These are phyloP conservation scores for Zygosaccharomyces rouxii DNA, from an alignment of 805 yeast species.

Conservation along the genomic window DNA sequence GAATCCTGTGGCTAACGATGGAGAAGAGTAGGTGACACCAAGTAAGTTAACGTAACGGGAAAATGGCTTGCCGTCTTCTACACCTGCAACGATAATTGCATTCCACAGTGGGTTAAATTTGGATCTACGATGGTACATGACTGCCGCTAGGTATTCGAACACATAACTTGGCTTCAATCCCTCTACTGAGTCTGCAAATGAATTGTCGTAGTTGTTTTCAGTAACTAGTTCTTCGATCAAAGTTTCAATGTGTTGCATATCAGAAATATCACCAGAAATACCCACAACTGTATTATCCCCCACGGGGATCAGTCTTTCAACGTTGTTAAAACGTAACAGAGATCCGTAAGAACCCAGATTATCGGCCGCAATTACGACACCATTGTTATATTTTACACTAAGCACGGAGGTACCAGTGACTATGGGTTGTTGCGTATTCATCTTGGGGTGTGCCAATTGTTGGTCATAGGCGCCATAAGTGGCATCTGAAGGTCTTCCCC, in stretches of 20 bases:
- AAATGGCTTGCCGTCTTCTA: slow-evolving; percentile 66
- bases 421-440: slow-evolving; percentile 90
- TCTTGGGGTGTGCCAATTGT: slow-evolving; percentile 70
- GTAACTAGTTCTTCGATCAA: slow-evolving; percentile 72
- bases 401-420: slow-evolving; percentile 96
- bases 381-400: slow-evolving; percentile 84
- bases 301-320: slow-evolving; percentile 79
- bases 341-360: slow-evolving; percentile 92
- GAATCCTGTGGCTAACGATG: slow-evolving; percentile 91
- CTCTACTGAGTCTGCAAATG: slow-evolving; percentile 45
- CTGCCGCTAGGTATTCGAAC: slow-evolving; percentile 79
- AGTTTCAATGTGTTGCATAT: slow-evolving; percentile 78
- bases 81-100: slow-evolving; percentile 86
- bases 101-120: slow-evolving; percentile 98
- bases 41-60: slow-evolving; percentile 83
- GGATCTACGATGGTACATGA: slow-evolving; percentile 80
- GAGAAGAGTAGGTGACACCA: slow-evolving; percentile 87
- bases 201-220: slow-evolving; percentile 71
- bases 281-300: slow-evolving; percentile 90
- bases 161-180: slow-evolving; percentile 77
- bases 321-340: slow-evolving; percentile 74
- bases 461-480: slow-evolving; percentile 78
- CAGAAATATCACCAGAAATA: slow-evolving; percentile 89
- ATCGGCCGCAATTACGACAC: slow-evolving; percentile 93
- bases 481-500: slow-evolving; percentile 92